phyloP scores from a whole-genome alignment of 306 rosid genomes.

The Malus sieversii region DNA sequence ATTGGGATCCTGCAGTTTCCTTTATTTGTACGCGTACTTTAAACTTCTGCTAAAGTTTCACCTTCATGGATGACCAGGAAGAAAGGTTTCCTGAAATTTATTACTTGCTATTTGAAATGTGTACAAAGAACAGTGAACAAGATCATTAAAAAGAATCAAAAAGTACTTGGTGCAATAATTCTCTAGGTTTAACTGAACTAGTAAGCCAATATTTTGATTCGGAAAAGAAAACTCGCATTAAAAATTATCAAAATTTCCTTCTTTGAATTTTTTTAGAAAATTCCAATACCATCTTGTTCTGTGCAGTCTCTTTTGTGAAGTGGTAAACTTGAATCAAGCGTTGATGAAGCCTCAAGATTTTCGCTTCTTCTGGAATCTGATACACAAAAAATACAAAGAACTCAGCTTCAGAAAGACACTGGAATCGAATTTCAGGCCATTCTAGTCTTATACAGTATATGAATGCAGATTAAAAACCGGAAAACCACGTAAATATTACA shows the following conservation, averaged over 20 bases:
- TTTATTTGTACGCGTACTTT: constrained; percentile 57
- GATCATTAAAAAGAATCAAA: neutral
- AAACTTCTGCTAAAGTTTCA: constrained; percentile 72
- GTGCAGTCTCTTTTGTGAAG: constrained; percentile 59
- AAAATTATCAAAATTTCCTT: neutral
- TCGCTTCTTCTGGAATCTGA: constrained; percentile 84
- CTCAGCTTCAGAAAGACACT: neutral
- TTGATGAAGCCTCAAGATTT: constrained; percentile 57
- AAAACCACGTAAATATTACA: neutral
- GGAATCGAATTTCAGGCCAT: neutral
- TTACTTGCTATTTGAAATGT: constrained; percentile 53
- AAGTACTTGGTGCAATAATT: neutral
- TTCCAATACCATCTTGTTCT: constrained; percentile 52
- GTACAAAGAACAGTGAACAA: neutral
- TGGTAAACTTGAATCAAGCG: constrained; percentile 87
- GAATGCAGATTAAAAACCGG: neutral
- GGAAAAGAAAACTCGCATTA: neutral
- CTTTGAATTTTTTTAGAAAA: neutral
- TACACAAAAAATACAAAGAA: neutral
- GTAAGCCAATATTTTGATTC: neutral
- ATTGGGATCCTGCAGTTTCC: constrained; percentile 73
- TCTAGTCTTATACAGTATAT: neutral
- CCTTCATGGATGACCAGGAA: constrained; percentile 72
- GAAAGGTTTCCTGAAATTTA: constrained; percentile 87
- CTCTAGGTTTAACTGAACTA: neutral